Percentiles rank a stretch among this genome's conserved stretches.
phyloP scores from a whole-genome alignment of 805 yeast genomes.

The Schwanniomyces polymorphus region DNA sequence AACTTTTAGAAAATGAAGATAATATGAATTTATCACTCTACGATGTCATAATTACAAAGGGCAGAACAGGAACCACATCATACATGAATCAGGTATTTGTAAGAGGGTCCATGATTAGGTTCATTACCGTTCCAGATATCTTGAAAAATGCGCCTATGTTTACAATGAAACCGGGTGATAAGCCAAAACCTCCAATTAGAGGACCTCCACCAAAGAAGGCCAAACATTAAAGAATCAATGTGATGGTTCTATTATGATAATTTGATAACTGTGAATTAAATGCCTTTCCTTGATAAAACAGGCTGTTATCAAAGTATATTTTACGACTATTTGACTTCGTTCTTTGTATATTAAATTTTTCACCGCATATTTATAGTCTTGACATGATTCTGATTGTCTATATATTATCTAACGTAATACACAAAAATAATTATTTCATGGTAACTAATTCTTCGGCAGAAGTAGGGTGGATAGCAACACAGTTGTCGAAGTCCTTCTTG shows the following conservation, averaged over 20 bases:
- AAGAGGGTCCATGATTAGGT: slow-evolving; percentile 86
- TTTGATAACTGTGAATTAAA: background rate
- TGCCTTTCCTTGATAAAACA: background rate
- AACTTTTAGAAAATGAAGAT: slow-evolving; percentile 82
- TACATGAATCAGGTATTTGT: slow-evolving; percentile 84
- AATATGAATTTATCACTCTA: slow-evolving; percentile 88
- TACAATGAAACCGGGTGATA: slow-evolving; percentile 53
- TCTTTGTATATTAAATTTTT: background rate
- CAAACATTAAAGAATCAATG: slow-evolving; percentile 13
- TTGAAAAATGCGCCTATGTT: slow-evolving; percentile 88
- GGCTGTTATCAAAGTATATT: background rate
- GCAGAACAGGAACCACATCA: slow-evolving; percentile 66
- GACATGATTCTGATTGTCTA: background rate
- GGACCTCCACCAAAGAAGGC: slow-evolving; percentile 51
- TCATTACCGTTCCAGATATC: slow-evolving; percentile 86
- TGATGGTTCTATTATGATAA: background rate
- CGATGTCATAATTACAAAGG: slow-evolving; percentile 76
- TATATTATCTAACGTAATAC: background rate
- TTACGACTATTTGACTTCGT: background rate
- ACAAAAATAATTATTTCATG: slow-evolving; percentile 34
- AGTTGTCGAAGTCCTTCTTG: slow-evolving; percentile 88
- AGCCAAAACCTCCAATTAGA: slow-evolving; percentile 72
- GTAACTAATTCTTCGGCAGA: slow-evolving; percentile 98
- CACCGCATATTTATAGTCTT: background rate
- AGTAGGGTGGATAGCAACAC: slow-evolving; percentile 98